Base-by-base conservation (phyloP, 805 yeast species). In the Scheffersomyces lignosus region DNA sequence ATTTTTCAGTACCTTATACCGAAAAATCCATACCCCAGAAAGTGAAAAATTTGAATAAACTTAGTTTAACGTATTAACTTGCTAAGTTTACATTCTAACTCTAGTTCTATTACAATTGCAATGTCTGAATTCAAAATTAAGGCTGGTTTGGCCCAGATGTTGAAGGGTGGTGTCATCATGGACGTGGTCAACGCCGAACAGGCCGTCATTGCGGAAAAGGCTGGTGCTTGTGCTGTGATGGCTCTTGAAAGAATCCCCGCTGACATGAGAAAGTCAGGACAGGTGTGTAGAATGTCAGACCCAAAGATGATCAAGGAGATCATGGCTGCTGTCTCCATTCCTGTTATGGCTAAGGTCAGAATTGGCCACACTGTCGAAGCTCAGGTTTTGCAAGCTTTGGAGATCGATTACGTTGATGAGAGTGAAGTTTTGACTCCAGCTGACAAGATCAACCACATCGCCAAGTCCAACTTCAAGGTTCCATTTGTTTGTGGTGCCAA, bases 171-270 rank as follows among this genome's bases (percentile, higher is more conserved):
- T 41, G 87, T 80, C 34, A 78, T 78, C 45, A 77, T 78, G 84
- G 84, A 78, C 54, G 93, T 84, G 26, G 87, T 84, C 41, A 83
- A 72, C 41, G 81, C 82, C 24, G 93, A 86, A 52, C 93, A 86
- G 64, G 95, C 95, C 15, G 59, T 70, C 29, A 77, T 86, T 35
- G 95, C 95, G 16, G 91, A 86, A 60, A 70, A 66, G 37, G 91
- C 95, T 3, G 95, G 95, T 42, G 95, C 95, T 10, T 83, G 87
- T 64, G 91, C 95, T 10, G 95, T 86, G 15, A 86, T 86, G 95
- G 95, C 95, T 4, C 70, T 86, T 46, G 95, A 86, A 64, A 68
- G 83, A 49, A 87, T 86, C 40, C 95, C 95, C 8, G 88, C 93
- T 5, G 93, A 86, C 56, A 86, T 86, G 77, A 76, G 93, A 54